Evolutionary conservation across 1,139 yeast species (phyloP).

Genomic region (Suhomyces bribrorum): DNA sequence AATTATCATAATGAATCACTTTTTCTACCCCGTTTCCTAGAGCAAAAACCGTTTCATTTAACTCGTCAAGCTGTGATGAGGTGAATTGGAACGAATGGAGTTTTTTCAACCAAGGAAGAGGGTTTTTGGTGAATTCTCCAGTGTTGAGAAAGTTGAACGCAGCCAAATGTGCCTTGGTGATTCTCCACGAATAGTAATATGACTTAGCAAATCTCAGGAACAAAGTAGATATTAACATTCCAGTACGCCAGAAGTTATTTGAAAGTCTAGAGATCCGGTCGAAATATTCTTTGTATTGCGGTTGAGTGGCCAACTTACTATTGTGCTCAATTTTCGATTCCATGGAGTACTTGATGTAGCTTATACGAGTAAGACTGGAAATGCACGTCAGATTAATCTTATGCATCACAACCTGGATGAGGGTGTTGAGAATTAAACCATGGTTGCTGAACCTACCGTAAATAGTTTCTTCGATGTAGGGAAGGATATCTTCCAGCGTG

Average conservation of each 20-base stretch:
- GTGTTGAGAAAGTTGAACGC: conserved; percentile 13
- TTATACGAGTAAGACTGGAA: conserved; percentile 27
- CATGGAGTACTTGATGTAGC: conserved; percentile 18
- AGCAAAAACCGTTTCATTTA: conserved; percentile 11
- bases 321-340: conserved; percentile 18
- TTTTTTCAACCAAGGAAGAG: conserved; percentile 13
- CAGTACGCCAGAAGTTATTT: conserved; percentile 3
- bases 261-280: conserved; percentile 9
- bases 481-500: conserved; percentile 22
- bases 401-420: conserved; percentile 27
- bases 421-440: conserved; percentile 30
- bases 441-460: conserved; percentile 26
- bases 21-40: conserved; percentile 12
- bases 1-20: conserved; percentile 7
- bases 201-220: conserved; percentile 28
- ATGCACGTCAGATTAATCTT: conserved; percentile 26
- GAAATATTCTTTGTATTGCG: conserved; percentile 16
- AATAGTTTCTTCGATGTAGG: conserved; percentile 23
- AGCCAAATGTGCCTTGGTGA: conserved; percentile 41
- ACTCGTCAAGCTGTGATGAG: conserved; percentile 16
- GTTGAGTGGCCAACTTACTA: conserved; percentile 13
- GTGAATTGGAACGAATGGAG: conserved; percentile 18
- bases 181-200: conserved; percentile 58
- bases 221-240: conserved; percentile 11
- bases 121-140: conserved; percentile 14